A percentile compares a stretch with the other conserved stretches of the same genome.
Conservation (phyloP, 768 basidiomycete species). For the Macrolepiota fuliginosa region DNA sequence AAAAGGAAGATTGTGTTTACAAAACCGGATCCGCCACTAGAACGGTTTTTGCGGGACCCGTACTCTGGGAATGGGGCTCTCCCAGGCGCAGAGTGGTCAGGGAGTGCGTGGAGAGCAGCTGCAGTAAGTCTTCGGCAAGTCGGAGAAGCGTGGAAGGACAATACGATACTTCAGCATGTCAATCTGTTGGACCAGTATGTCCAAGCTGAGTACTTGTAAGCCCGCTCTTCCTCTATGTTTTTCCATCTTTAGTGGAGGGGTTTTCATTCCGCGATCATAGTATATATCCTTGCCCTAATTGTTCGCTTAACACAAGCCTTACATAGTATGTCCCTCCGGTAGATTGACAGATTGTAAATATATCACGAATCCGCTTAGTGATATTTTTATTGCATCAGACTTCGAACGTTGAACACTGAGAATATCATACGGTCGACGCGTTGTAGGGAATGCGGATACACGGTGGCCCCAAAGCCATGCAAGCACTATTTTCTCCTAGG, state of each 20-base stretch:
- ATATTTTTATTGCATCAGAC: background rate
- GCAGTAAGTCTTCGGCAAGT: slow-evolving; percentile 44
- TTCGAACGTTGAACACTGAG: background rate
- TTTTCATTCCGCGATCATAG: background rate
- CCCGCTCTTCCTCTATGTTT: background rate
- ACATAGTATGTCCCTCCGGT: background rate
- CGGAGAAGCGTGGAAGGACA: slow-evolving; percentile 52
- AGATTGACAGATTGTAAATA: background rate
- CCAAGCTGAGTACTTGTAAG: slow-evolving; percentile 16
- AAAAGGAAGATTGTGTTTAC: slow-evolving; percentile 8
- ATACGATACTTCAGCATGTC: slow-evolving; percentile 49
- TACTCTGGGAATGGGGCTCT: slow-evolving; percentile 50
- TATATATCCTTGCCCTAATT: background rate
- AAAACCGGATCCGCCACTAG: slow-evolving; percentile 7
- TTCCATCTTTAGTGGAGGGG: background rate
- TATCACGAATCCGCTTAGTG: background rate
- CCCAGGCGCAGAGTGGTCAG: slow-evolving; percentile 74
- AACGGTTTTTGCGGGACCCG: slow-evolving; percentile 34
- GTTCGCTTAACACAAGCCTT: background rate
- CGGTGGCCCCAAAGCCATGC: background rate
- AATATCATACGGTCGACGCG: background rate
- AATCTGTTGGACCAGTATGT: slow-evolving; percentile 47
- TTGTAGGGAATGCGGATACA: background rate
- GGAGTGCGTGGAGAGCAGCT: slow-evolving; percentile 61
- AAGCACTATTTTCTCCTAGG: background rate